Base-by-base conservation (phyloP, 164 flowering plant species). In the Vitis labrusca region DNA sequence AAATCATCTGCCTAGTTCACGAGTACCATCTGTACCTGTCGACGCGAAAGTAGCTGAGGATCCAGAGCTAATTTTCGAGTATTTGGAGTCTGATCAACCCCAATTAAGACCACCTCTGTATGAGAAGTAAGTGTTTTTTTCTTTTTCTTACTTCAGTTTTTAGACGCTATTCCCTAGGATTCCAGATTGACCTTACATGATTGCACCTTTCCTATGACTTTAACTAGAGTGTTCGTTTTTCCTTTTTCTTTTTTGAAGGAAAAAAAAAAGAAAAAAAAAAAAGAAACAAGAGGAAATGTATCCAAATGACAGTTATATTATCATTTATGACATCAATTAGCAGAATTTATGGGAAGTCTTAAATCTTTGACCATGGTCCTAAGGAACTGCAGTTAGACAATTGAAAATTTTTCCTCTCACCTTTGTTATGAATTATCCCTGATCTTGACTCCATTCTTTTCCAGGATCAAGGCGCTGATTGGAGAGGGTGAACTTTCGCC, bases 1-100 rank as follows among this genome's bases (percentile, higher is more conserved):
- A 50, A 37, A 63, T 68, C 63, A 69, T 9, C 44, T 53, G 47
- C 56, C 19, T 72, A 17, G 4, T 19, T 63, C 74, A 71, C 73
- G 74, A 60, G 50, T 65, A 65, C 69, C 71, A 49, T 53, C 76
- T 66, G 65, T 58, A 61, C 69, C 76, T 48, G 59, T 50, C 59
- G 64, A 63, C 54, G 23, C 58, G n/a, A 57, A 64, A 27, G 68
- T 49, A 10, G 47, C 71, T 27, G 69, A 74, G 70, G 85, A 79
- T 63, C 30, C 67, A 49, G 89, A 91, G 74, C 88, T 88, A 16
- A 75, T 91, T 32, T 88, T 88, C 70, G 91, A 91, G 67, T 91
- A 80, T 76, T 91, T 88, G 81, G 97, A 91, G 66, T 73, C 72
- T 11, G 91, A 83, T 17, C 88, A 69, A 71, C 97, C 94, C 63